phyloP scores from a whole-genome alignment of 805 yeast species.

The Metschnikowia koreensis region DNA sequence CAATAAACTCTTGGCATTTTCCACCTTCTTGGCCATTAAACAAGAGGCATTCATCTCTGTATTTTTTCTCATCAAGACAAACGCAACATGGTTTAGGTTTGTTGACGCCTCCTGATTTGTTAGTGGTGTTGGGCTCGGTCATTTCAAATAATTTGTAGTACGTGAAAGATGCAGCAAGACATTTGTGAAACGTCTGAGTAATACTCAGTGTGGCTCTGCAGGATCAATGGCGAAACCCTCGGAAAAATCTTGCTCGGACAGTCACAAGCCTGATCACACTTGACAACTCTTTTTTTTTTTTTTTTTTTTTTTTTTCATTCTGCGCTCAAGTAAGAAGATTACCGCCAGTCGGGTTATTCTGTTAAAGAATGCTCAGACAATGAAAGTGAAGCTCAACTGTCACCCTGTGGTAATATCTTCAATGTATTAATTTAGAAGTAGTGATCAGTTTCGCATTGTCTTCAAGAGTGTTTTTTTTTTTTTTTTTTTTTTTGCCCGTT shows the following conservation, averaged over 20 bases:
- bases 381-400: no score
- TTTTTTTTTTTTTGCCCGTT: no score
- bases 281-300: no score
- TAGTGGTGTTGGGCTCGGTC: not conserved
- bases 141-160: not conserved
- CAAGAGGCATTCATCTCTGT: conserved; percentile 84
- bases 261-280: not conserved
- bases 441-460: no score
- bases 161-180: not conserved
- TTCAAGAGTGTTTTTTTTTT: no score
- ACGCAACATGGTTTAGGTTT: conserved; percentile 98
- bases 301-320: no score
- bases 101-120: conserved; percentile 13
- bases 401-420: no score
- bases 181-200: not conserved
- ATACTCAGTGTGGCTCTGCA: conserved; percentile 4
- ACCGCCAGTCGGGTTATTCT: no score
- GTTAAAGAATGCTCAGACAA: no score
- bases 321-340: no score
- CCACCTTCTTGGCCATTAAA: conserved; percentile 80
- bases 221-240: conserved; percentile 3
- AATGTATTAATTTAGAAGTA: no score
- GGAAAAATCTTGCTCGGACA: not conserved
- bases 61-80: conserved; percentile 77
- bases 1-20: conserved; percentile 71